Evolutionary conservation across 495 filamentous ascomycete species (phyloP), one percentile per base, ranked within the genome.

Genomic region (Podospora anserina): DNA sequence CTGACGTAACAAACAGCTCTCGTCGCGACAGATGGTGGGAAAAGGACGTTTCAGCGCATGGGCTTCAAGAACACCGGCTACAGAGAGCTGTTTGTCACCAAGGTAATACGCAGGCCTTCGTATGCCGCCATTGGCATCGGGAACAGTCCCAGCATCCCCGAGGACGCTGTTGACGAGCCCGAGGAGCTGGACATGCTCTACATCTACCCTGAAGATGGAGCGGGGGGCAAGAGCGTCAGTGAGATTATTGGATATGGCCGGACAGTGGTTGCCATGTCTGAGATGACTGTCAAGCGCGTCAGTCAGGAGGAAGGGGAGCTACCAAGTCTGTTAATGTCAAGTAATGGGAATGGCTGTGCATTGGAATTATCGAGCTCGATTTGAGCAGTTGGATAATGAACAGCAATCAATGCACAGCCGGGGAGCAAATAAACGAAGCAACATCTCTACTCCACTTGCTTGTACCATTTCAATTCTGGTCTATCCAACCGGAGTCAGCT

Each of bases 41-140:
- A 70, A 18, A 71, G 63, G 49, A 66, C 70, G 9, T 79, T 75
- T 61, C 54, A 68, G 19, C 70, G 74, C 7, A 54, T 76, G 61
- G 75, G 74, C 0, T 79, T 77, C 58, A 39, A 30, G 18, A 61
- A 71, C 0, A 79, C 77, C 1, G 77, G 77, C 3, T 79, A 79
- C 23, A 64, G 30, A 20, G 77, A 79, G 67, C 63, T 72, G 0
- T 76, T 79, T 64, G 64, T 73, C 28, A 9, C n/a, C 4, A 59
- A 49, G 15, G 23, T 16, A 19, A 49, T 49, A 49, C 15, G 61
- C 19, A 30, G 27, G 27, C 32, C 28, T 18, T 39, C 16, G 0
- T 32, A 28, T 18, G 30, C 61, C 15, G 18, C 27, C 15, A 19
- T 32, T 7, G 30, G n/a, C 2, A 20, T 63, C 34, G 61, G 18